Evolutionary conservation across 2,329 filamentous ascomycete genomes (phyloP).

Genomic region (Arthroderma sp.): DNA sequence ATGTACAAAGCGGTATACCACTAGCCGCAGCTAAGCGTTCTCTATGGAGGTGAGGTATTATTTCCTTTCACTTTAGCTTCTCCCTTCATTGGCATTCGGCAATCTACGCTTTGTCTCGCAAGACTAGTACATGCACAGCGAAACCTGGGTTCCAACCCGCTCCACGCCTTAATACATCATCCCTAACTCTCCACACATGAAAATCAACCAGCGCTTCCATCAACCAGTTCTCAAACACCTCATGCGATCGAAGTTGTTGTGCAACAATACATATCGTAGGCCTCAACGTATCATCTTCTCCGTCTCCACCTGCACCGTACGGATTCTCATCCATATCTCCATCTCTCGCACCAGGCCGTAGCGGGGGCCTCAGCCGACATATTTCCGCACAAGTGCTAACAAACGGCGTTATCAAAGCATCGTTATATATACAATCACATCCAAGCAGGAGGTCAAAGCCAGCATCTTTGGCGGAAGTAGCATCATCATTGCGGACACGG

Average conservation of each 20-base stretch:
- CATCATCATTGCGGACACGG: neutral
- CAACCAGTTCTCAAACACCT: slow-evolving; percentile 77
- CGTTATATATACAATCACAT: slow-evolving; percentile 94
- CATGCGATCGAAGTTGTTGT: slow-evolving; percentile 73
- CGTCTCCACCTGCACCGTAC: slow-evolving; percentile 1
- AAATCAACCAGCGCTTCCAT: slow-evolving; percentile 54
- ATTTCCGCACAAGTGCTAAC: slow-evolving; percentile 68
- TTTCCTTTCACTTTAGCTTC: too few relatives aligned
- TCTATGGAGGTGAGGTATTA: too few relatives aligned
- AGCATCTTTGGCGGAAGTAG: neutral
- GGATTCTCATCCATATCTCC: neutral
- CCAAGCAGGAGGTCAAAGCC: slow-evolving; percentile 65
- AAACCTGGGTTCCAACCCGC: slow-evolving; percentile 59
- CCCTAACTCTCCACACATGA: slow-evolving; percentile 61
- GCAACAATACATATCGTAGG: slow-evolving; percentile 68
- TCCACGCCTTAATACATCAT: slow-evolving; percentile 45
- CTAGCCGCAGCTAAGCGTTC: too few relatives aligned
- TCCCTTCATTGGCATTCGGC: too few relatives aligned
- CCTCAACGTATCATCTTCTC: neutral
- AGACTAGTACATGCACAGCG: slow-evolving; percentile 64
- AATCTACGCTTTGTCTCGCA: slow-evolving; percentile 26
- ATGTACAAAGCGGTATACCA: too few relatives aligned
- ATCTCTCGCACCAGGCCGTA: neutral
- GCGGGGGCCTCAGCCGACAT: slow-evolving; percentile 45
- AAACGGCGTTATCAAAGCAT: slow-evolving; percentile 66